Evolutionary conservation across 1,284 basidiomycete genomes (phyloP), one percentile per base, ranked within the genome.

Genomic region (Cutaneotrichosporon curvatum): DNA sequence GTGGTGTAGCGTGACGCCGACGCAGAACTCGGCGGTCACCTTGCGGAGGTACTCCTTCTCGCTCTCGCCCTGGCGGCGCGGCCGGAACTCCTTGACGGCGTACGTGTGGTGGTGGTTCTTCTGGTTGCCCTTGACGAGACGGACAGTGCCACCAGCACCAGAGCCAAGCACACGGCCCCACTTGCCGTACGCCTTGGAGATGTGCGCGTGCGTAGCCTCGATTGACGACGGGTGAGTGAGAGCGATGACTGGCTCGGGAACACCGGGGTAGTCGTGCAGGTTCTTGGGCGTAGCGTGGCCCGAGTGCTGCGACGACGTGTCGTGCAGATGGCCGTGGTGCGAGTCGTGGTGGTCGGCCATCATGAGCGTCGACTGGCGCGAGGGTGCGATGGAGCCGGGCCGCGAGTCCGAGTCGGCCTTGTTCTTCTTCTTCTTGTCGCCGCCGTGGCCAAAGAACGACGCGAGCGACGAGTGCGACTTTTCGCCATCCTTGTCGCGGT

Each of bases 41-140:
- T 98, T 97, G 76, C 96, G 92, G 80, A 96, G 88, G 70, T 97
- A 98, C 74, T 97, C 94, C 73, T 90, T 88, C 70, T 94, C 88
- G 18, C 78, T 80, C 76, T 98, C 94, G 34, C 87, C 88, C 3
- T 78, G 71, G 51, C 90, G 79, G 60, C 88, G 87, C 39, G 90
- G 85, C 40, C 94, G 79, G 69, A 98, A 97, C 76, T 97, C 90
- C 72, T 99, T 99, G 60, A 96, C 95, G 38, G 95, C 95, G 70
- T 87, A 98, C 39, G 90, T 84, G 39, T 79, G 77, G 18, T 84
- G 83, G 37, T 86, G 87, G 25, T 79, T 79, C 76, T 91, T 92
- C 56, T 67, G 73, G 60, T 76, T 80, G 48, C 83, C 84, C 75
- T 92, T 94, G 74, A 99, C 95, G 54, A 99, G 79, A 37, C 95